Base-by-base conservation (phyloP, 345 rosid genomes). In the Lumnitzera littorea region DNA sequence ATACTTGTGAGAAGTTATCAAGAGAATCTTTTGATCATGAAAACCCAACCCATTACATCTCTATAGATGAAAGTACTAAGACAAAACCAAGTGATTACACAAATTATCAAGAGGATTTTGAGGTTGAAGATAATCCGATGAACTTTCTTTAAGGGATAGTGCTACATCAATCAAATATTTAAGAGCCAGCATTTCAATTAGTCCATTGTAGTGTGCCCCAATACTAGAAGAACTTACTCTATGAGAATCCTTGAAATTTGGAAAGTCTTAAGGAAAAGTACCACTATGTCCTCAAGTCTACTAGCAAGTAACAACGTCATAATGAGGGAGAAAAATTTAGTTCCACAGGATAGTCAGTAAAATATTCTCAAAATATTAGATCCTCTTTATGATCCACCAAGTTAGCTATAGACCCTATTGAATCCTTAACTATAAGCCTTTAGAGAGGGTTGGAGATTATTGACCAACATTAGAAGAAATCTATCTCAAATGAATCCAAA, bases 391-490 rank as follows among this genome's bases (percentile, higher is more conserved):
- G 68, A 14, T 78, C 92, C 58, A 88, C 96, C 86, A 86, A 80
- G 70, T 57, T 78, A 20, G 75, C 79, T 70, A 68, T 74, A 61
- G 84, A 87, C 41, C 83, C 91, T 24, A 70, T 95, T 13, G 96
- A 91, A 51, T 83, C 89, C 61, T 76, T 94, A 75, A 96, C 95
- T 48, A 91, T 89, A n/a, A 90, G 97, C 73, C 96, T 94, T 61
- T 86, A 72, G 49, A 88, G 91, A 77, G 97, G 99, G 67, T 69
- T 88, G 82, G 84, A 90, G 74, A 79, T 84, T 59, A 90, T 94
- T 74, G 96, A 86, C 63, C 51, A 64, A 68, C 89, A 80, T 59
- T 88, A 89, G 60, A 70, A 55, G 62, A 84, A 70, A 74, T 76
- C 80, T 56, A 74, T 72, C 55, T 75, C 86, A 52, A 76, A 66